These are phyloP conservation scores for Fusarium sp. DNA, from an alignment of 2,329 filamentous ascomycete genomes.

Conservation along the genomic window DNA sequence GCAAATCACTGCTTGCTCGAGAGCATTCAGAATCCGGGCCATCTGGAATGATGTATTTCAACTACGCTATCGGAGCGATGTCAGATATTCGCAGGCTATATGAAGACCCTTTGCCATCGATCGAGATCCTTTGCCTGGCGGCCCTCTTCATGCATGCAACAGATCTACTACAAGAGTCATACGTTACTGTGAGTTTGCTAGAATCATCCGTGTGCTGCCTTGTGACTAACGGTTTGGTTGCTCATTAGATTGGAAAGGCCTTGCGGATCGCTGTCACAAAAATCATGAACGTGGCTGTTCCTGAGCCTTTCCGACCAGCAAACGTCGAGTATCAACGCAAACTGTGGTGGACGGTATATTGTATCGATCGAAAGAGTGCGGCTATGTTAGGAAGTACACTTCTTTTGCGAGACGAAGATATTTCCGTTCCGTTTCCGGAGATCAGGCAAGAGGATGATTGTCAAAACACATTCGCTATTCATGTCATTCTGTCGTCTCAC, in stretches of 20 bases:
- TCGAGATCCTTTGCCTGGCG: constrained; percentile 37
- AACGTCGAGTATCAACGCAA: constrained; percentile 36
- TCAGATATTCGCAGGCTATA: constrained; percentile 39
- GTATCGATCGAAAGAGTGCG: constrained; percentile 42
- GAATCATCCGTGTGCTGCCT: neutral
- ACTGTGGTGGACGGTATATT: constrained; percentile 44
- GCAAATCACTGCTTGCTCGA: constrained; percentile 40
- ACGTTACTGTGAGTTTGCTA: constrained; percentile 30
- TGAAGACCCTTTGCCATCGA: constrained; percentile 37
- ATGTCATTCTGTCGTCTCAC: constrained; percentile 39
- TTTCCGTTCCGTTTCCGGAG: constrained; percentile 40
- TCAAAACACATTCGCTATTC: constrained; percentile 37
- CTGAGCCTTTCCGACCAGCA: constrained; percentile 33
- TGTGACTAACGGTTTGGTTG: neutral
- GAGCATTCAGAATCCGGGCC: constrained; percentile 41
- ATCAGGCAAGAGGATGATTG: constrained; percentile 21
- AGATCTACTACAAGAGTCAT: constrained; percentile 40
- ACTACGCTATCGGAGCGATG: constrained; percentile 32
- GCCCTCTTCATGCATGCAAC: constrained; percentile 44
- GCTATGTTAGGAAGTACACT: constrained; percentile 37
- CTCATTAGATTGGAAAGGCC: constrained; percentile 35
- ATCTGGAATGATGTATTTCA: constrained; percentile 41
- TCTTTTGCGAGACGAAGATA: constrained; percentile 36
- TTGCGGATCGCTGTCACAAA: constrained; percentile 38
- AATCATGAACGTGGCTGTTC: constrained; percentile 32